Percentiles rank a stretch among this genome's conserved stretches.
Conservation (phyloP, 2,329 filamentous ascomycete species). For the Pseudogymnoascus sp. region DNA sequence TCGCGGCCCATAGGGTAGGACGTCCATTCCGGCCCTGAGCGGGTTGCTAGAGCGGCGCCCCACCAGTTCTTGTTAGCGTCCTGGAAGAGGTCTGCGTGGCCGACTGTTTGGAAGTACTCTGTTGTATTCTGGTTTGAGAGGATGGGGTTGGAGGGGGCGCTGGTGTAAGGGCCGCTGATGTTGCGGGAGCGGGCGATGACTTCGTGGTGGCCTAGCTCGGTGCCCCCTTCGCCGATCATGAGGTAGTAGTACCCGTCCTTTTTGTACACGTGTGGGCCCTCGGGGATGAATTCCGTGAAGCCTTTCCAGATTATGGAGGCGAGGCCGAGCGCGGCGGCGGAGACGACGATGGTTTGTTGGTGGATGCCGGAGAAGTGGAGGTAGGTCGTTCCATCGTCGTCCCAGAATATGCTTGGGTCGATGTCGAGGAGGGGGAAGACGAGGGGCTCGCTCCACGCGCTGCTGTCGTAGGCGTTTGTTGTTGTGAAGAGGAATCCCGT, state of each 20-base stretch:
- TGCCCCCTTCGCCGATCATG: constrained; percentile 45
- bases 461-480: constrained; percentile 34
- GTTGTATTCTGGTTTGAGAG: constrained; percentile 35
- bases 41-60: constrained; percentile 41
- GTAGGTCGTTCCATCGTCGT: constrained; percentile 34
- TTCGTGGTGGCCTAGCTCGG: constrained; percentile 35
- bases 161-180: constrained; percentile 39
- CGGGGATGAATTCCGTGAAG: constrained; percentile 20
- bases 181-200: constrained; percentile 37
- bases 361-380: constrained; percentile 24
- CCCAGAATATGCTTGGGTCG: constrained; percentile 43
- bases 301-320: constrained; percentile 29
- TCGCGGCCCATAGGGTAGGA: constrained; percentile 50
- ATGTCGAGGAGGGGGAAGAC: constrained; percentile 37
- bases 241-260: constrained; percentile 42
- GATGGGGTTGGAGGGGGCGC: constrained; percentile 38
- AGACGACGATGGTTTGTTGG: constrained; percentile 19
- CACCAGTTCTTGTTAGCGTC: constrained; percentile 44
- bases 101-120: constrained; percentile 44
- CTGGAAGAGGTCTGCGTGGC: constrained; percentile 51
- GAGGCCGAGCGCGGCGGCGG: constrained; percentile 21
- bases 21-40: constrained; percentile 36
- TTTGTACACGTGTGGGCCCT: constrained; percentile 42
- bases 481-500: constrained; percentile 37
- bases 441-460: constrained; percentile 37